phyloP scores from a whole-genome alignment of 1,139 yeast genomes.

The Saccharomyces pastorianus region DNA sequence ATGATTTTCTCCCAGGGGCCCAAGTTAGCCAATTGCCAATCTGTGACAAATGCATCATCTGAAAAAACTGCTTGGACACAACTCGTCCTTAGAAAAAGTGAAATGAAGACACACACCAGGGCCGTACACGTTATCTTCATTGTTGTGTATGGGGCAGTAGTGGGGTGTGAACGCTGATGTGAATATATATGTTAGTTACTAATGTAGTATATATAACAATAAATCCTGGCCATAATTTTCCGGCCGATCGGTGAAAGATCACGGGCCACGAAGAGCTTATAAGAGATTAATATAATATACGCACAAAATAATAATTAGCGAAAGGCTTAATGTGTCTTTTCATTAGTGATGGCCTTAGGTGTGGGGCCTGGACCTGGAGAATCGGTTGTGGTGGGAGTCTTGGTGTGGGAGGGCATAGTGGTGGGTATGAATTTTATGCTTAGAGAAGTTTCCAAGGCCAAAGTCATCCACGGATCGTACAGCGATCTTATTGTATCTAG shows the following conservation, averaged over 20 bases:
- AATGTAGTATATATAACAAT: background rate
- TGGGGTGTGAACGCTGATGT: background rate
- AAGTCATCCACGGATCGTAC: slow-evolving; percentile 31
- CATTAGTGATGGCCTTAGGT: background rate
- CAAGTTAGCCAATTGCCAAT: slow-evolving; percentile 28
- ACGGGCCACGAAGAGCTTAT: background rate
- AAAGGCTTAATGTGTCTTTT: background rate
- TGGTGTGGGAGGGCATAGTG: slow-evolving; percentile 4
- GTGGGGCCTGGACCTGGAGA: background rate
- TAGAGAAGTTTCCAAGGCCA: slow-evolving; percentile 31
- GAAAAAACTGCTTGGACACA: slow-evolving; percentile 24
- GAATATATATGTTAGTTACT: background rate
- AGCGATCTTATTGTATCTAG: slow-evolving; percentile 28
- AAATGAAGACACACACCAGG: background rate
- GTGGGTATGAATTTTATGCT: slow-evolving; percentile 33
- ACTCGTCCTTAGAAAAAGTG: background rate
- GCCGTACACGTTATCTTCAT: background rate
- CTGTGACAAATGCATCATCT: slow-evolving; percentile 31
- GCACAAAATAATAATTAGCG: background rate
- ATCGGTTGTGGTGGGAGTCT: background rate
- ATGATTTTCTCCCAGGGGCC: background rate
- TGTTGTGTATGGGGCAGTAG: too few relatives aligned
- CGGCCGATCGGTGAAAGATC: background rate
- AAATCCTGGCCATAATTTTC: background rate
- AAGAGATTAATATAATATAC: background rate